A percentile compares a stretch with the other conserved stretches of the same genome.
Conservation (phyloP, 2,329 filamentous ascomycete genomes). For the Phoma sp. region DNA sequence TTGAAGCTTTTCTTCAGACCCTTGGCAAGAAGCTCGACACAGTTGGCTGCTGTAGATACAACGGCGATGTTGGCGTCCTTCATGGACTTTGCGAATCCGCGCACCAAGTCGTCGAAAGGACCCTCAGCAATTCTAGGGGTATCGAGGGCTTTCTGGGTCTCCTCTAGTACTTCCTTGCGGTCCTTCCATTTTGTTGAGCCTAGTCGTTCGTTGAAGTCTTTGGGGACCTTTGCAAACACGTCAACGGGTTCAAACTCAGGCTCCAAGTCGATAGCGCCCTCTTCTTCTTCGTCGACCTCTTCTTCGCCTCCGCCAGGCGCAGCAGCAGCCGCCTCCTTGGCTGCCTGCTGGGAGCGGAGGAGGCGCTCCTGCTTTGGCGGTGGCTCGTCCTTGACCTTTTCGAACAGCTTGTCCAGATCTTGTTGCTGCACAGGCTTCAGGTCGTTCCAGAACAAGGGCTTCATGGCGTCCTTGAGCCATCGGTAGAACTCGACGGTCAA, state of each 20-base stretch:
- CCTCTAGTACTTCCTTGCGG: constrained; percentile 90
- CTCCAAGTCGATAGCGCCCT: constrained; percentile 73
- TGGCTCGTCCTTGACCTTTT: constrained; percentile 87
- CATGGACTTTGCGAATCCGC: constrained; percentile 92
- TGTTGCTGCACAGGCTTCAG: constrained; percentile 94
- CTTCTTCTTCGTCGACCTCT: constrained; percentile 61
- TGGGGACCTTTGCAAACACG: constrained; percentile 79
- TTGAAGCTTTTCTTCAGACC: constrained; percentile 79
- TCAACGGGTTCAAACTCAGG: constrained; percentile 80
- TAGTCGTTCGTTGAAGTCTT: constrained; percentile 81
- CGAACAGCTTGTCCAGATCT: constrained; percentile 92
- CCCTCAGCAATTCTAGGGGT: constrained; percentile 91
- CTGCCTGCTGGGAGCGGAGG: constrained; percentile 86
- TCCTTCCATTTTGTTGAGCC: constrained; percentile 98
- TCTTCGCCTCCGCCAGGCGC: constrained; percentile 61
- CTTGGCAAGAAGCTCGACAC: constrained; percentile 86
- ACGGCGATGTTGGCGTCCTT: constrained; percentile 98
- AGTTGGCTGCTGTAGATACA: constrained; percentile 90
- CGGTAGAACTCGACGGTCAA: constrained; percentile 93
- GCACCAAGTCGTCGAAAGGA: constrained; percentile 82
- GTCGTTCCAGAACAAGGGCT: constrained; percentile 95
- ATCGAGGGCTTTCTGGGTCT: constrained; percentile 75
- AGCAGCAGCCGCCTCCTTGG: constrained; percentile 72
- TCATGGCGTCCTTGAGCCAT: constrained; percentile 98
- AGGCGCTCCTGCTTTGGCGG: constrained; percentile 89